Conservation (phyloP, 2,329 filamentous ascomycete genomes). For the Torrubiella hemipterigena region DNA sequence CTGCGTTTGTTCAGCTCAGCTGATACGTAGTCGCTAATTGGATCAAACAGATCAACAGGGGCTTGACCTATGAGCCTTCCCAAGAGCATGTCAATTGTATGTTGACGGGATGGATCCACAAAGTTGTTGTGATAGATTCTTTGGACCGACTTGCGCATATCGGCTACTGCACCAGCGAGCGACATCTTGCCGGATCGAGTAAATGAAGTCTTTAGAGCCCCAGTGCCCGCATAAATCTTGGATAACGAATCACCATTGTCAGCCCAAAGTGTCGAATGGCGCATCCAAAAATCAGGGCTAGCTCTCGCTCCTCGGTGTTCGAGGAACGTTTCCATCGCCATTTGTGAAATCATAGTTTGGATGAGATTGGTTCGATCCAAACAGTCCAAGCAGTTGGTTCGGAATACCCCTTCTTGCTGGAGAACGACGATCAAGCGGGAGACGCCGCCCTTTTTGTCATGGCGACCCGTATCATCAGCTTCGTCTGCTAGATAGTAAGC, state of each 20-base stretch:
- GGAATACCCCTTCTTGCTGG: slow-evolving; percentile 90
- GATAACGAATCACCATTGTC: slow-evolving; percentile 93
- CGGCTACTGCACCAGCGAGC: slow-evolving; percentile 82
- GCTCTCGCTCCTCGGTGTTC: slow-evolving; percentile 58
- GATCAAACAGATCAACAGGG: slow-evolving; percentile 80
- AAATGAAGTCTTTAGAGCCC: slow-evolving; percentile 89
- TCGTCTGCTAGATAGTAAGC: slow-evolving; percentile 85
- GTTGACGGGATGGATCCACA: slow-evolving; percentile 81
- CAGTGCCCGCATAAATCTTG: slow-evolving; percentile 92
- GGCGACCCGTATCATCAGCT: slow-evolving; percentile 38
- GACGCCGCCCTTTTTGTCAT: slow-evolving; percentile 21
- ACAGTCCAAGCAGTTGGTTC: slow-evolving; percentile 93
- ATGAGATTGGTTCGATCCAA: slow-evolving; percentile 92
- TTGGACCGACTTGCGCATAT: slow-evolving; percentile 87
- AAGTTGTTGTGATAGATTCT: slow-evolving; percentile 97
- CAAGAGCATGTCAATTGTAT: slow-evolving; percentile 86
- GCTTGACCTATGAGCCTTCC: slow-evolving; percentile 74
- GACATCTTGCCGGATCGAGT: slow-evolving; percentile 95
- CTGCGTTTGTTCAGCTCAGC: slow-evolving; percentile 57
- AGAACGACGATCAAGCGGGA: slow-evolving; percentile 55
- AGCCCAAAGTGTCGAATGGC: slow-evolving; percentile 89
- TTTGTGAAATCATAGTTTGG: slow-evolving; percentile 88
- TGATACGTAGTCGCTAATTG: slow-evolving; percentile 83
- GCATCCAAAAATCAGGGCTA: slow-evolving; percentile 74
- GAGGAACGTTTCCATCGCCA: slow-evolving; percentile 81